Base-by-base conservation (phyloP, 495 filamentous ascomycete genomes). In the Platismatia glauca region DNA sequence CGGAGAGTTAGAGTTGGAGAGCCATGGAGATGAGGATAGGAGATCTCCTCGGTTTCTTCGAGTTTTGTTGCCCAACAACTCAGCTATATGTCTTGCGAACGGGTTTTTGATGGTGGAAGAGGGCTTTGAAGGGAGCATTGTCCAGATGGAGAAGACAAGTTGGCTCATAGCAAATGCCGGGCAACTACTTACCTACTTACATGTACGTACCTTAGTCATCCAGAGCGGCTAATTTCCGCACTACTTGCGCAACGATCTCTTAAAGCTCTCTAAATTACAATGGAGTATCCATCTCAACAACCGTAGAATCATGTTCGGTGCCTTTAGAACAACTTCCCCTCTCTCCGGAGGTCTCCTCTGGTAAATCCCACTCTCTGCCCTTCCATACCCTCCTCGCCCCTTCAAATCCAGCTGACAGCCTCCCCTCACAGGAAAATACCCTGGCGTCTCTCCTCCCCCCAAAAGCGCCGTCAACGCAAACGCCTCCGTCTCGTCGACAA, bases 401-500 rank as follows among this genome's bases (percentile, higher is more conserved):
- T 66, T 31, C 41, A n/a, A 35, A 29, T 58, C 41, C 60, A n/a
- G 56, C 56, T 56, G 50, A 58, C 31, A 29, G 52, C 29, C 58
- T 39, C 59, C 59, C 52, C 61, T 16, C 48, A 60, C 67, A 97
- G 94, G 94, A 98, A 98, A 86, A 92, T 88, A 73, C 95, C 94
- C 62, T 98, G 91, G 90, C 89, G 95, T 56, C 86, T 98, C 70
- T 98, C 94, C 48, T 74, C 79, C 60, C 86, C 86, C 68, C 94
- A 97, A 72, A 98, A 98, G 74, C 82, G 83, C 64, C 89, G 94
- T 37, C 94, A 97, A 63, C 86, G 94, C 61, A 82, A 87, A 73
- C 89, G 94, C 29, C 79, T 98, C 53, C 87, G 87, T 61, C 83
- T 84, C 60, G 93, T 98, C 59, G 94, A 98, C 76, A 79, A 76